phyloP scores from a whole-genome alignment of 139 green algal genomes.

The Asterochloris sp. region DNA sequence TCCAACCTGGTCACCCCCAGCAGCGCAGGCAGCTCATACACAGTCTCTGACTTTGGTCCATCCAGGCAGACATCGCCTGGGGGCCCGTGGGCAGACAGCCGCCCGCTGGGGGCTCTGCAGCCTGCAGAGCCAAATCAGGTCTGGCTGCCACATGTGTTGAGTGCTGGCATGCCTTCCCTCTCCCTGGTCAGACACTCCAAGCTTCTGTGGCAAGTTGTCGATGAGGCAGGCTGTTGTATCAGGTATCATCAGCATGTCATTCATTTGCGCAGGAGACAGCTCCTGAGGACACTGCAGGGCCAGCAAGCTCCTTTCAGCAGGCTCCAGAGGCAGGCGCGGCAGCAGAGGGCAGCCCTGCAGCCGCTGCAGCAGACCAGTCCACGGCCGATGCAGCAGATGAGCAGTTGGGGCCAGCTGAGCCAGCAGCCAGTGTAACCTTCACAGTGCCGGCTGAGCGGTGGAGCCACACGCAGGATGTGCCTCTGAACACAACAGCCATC shows the following conservation, averaged over 20 bases:
- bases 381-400: not conserved
- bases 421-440: constrained; percentile 7
- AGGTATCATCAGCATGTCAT: not conserved
- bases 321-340: not conserved
- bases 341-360: not conserved
- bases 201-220: not conserved
- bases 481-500: constrained; percentile 9
- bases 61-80: too few species aligned
- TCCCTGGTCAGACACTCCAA: too few species aligned
- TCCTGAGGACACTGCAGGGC: not conserved
- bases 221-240: not conserved
- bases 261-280: not conserved
- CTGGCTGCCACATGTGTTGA: not conserved
- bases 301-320: too few species aligned
- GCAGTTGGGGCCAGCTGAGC: not conserved
- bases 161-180: not conserved
- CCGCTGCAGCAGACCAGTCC: not conserved
- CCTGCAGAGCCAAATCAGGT: not conserved
- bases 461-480: constrained; percentile 12
- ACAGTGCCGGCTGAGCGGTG: constrained; percentile 8
- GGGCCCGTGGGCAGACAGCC: too few species aligned
- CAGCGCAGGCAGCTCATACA: too few species aligned
- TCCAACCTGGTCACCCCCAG: too few species aligned
- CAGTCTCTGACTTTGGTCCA: too few species aligned
- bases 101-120: too few species aligned